Evolutionary conservation across 352 stramenopile genomes (phyloP).

Genomic region (Pythium phragmitis): DNA sequence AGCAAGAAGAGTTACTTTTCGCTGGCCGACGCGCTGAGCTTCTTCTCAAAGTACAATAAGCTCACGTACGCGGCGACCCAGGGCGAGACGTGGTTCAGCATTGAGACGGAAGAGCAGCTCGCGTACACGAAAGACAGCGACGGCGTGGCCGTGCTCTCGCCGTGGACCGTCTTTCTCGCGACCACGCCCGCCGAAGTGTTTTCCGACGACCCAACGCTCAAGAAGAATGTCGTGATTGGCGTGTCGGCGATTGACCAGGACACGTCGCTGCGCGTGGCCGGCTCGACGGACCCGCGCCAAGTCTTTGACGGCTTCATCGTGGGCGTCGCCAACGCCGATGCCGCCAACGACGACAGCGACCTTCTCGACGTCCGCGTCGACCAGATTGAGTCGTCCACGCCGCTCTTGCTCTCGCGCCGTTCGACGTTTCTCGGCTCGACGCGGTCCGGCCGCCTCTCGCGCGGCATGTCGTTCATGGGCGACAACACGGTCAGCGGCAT

Average conservation of each 20-base stretch:
- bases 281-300: conserved; percentile 47
- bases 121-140: conserved; percentile 77
- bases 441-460: conserved; percentile 42
- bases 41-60: conserved; percentile 64
- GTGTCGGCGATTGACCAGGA: conserved; percentile 62
- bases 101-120: conserved; percentile 80
- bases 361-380: conserved; percentile 30
- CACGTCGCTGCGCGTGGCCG: conserved; percentile 61
- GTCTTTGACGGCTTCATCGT: conserved; percentile 77
- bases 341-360: conserved; percentile 26
- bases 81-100: conserved; percentile 81
- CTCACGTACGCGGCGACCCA: conserved; percentile 62
- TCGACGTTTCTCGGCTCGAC: conserved; percentile 49
- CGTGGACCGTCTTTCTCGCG: conserved; percentile 78
- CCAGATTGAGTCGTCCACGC: conserved; percentile 23
- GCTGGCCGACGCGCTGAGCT: conserved; percentile 67
- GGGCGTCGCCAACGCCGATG: conserved; percentile 57
- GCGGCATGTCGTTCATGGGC: conserved; percentile 28
- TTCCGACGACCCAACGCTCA: conserved; percentile 39
- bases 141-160: conserved; percentile 57
- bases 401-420: conserved; percentile 41
- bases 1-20: conserved; percentile 72
- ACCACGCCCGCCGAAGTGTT: conserved; percentile 43
- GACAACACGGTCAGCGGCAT: neutral
- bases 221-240: conserved; percentile 77